Percentiles rank a stretch among this genome's conserved stretches.
Evolutionary conservation across 2,329 filamentous ascomycete genomes (phyloP).

Genomic region (Lachnellula occidentalis): DNA sequence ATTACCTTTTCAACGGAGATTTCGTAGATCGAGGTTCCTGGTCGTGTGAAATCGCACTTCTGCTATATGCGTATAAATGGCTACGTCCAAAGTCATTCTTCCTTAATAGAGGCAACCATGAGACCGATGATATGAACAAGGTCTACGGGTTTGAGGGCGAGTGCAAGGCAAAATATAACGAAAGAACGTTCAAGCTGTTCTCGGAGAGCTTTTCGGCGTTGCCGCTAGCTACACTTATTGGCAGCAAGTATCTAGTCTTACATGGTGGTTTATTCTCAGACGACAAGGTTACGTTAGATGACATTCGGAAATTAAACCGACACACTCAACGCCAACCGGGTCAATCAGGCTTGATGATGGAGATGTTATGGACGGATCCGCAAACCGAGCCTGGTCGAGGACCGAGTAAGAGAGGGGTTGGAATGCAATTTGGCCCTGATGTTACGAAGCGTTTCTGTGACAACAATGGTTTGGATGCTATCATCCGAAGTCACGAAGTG

Average conservation of each 20-base stretch:
- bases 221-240: conserved; percentile 85
- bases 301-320: conserved; percentile 87
- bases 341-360: conserved; percentile 97
- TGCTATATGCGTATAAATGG: conserved; percentile 97
- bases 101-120: conserved; percentile 96
- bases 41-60: conserved; percentile 93
- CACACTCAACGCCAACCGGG: conserved; percentile 90
- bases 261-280: conserved; percentile 96
- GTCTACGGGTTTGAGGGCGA: conserved; percentile 98
- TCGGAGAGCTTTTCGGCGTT: conserved; percentile 96
- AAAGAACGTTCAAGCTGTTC: conserved; percentile 87
- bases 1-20: conserved; percentile 97
- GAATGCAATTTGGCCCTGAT: conserved; percentile 93
- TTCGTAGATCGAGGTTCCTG: conserved; percentile 97
- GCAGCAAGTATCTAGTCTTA: conserved; percentile 83
- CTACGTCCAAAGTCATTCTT: conserved; percentile 82
- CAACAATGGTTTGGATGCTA: conserved; percentile 86
- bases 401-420: conserved; percentile 93
- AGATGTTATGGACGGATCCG: conserved; percentile 99
- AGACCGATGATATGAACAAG: conserved; percentile 98
- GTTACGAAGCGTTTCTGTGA: conserved; percentile 96
- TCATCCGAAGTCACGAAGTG: conserved; percentile 96
- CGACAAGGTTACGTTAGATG: conserved; percentile 84
- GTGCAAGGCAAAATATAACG: conserved; percentile 97
- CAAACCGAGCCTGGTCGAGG: conserved; percentile 80